Evolutionary conservation across 2,329 filamentous ascomycete species (phyloP), one percentile per base, ranked within the genome.

Genomic region (Cladosporium austrohemisphaericum): DNA sequence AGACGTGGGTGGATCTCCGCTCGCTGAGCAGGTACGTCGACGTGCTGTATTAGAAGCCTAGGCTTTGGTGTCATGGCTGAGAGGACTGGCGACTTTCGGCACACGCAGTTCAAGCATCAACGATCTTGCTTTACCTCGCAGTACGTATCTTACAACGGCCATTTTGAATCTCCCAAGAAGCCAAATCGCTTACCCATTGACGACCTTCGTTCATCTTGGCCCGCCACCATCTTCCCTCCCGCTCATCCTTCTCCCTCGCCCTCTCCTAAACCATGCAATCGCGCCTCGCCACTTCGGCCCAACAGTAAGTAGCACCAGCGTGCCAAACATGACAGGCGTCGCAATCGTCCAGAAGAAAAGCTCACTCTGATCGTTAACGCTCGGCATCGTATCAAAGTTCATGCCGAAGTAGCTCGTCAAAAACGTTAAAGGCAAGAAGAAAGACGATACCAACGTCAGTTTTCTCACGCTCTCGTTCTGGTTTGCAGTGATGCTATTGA

Each of bases 391-490:
- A 7, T 61, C 60, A 41, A 95, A 95, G 53, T 95, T 95, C 72
- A 67, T 63, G 6, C 72, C 72, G 49, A 73, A 68, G 62, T 77
- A 69, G 43, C 79, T 88, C 3, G 89, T 93, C 56, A 95, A 73
- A 64, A 95, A 95, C 0, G 89, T 95, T 56, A 96, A 68, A 0
- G 91, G 91, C 13, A 95, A 71, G 68, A 95, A 95, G 63, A 95
- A 84, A 55, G 93, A 93, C 11, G 90, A 95, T 13, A 92, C 87
- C 6, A 87, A 75, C 0, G 89, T 94, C 41, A 96, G 75, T 62
- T 92, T 86, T 66, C 88, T 91, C 84, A 96, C 93, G 49, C 81
- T 88, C 68, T 95, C 88, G 66, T 95, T 95, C 67, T 96, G 91
- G 54, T 83, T 84, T 2, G 89, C 86, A 37, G 87, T 83, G 55